These are phyloP conservation scores for Polygonum aviculare DNA, from an alignment of 148 eudicot species.

Conservation along the genomic window DNA sequence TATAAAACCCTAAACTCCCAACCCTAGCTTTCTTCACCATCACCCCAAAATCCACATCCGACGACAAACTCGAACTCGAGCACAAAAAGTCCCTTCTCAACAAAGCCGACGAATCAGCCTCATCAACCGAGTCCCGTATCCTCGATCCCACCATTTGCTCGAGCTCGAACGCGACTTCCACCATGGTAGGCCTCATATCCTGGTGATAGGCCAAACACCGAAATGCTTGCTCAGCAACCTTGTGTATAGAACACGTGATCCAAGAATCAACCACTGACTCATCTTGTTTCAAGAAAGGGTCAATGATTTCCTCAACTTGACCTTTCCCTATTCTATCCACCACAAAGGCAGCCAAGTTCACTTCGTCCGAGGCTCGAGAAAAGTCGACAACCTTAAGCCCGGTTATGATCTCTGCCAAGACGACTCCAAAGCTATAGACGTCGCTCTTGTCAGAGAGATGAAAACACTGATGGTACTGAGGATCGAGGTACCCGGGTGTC, in stretches of 20 bases:
- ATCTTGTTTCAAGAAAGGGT: constrained; percentile 18
- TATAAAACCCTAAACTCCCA: constrained; percentile 10
- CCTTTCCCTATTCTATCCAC: constrained; percentile 38
- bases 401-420: constrained; percentile 62
- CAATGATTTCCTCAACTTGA: constrained; percentile 18
- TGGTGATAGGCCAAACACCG: constrained; percentile 73
- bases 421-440: constrained; percentile 67
- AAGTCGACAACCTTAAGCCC: constrained; percentile 55
- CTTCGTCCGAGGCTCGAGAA: constrained; percentile 33
- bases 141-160: constrained; percentile 51
- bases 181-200: constrained; percentile 83
- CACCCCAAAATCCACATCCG: constrained; percentile 29
- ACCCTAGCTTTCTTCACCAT: constrained; percentile 36
- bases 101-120: constrained; percentile 51
- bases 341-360: constrained; percentile 48
- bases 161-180: constrained; percentile 72
- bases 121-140: constrained; percentile 28
- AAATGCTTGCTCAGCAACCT: constrained; percentile 75
- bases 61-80: constrained; percentile 7
- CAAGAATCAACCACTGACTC: constrained; percentile 57
- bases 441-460: constrained; percentile 63
- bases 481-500: constrained; percentile 69
- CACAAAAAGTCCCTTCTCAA: constrained; percentile 45
- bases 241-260: constrained; percentile 64
- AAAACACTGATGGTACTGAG: constrained; percentile 62